Conservation (phyloP, 805 yeast genomes). For the Ogataea naganishii region DNA sequence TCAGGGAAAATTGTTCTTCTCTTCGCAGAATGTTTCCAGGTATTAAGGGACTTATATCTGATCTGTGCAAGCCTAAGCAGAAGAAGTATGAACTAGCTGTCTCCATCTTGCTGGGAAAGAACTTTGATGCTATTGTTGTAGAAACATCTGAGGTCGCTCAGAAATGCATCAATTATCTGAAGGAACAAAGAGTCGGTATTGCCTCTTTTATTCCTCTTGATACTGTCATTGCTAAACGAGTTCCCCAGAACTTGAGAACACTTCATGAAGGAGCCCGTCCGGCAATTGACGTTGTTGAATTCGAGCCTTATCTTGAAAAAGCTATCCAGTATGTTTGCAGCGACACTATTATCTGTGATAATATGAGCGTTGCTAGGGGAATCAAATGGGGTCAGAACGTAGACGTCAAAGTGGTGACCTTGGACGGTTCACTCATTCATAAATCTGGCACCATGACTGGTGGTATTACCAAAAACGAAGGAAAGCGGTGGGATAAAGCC, state of each 20-base stretch:
- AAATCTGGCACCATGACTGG: slow-evolving; percentile 91
- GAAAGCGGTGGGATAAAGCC: slow-evolving; percentile 63
- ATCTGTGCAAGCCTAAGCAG: slow-evolving; percentile 69
- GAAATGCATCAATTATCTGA: slow-evolving; percentile 67
- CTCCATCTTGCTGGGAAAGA: slow-evolving; percentile 67
- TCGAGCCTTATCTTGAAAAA: slow-evolving; percentile 56
- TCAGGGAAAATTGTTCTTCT: slow-evolving; percentile 65
- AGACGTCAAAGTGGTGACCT: slow-evolving; percentile 61
- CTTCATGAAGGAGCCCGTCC: slow-evolving; percentile 51
- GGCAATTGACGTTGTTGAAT: slow-evolving; percentile 65
- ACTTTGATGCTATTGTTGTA: slow-evolving; percentile 78
- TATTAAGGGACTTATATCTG: slow-evolving; percentile 73
- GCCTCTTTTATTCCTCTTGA: slow-evolving; percentile 88
- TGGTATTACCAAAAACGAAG: slow-evolving; percentile 52
- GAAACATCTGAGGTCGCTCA: slow-evolving; percentile 67
- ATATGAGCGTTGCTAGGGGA: slow-evolving; percentile 54
- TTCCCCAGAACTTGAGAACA: slow-evolving; percentile 46
- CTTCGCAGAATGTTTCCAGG: slow-evolving; percentile 75
- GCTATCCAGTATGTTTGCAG: slow-evolving; percentile 80
- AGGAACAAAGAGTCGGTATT: slow-evolving; percentile 77
- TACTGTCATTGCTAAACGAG: slow-evolving; percentile 50
- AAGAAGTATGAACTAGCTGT: slow-evolving; percentile 67
- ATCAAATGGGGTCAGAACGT: slow-evolving; percentile 59
- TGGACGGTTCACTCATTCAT: slow-evolving; percentile 80
- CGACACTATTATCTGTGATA: slow-evolving; percentile 70